Percentiles rank a stretch among this genome's conserved stretches.
phyloP scores from a whole-genome alignment of 1,139 yeast species.

The Debaryomycetaceae sp. region DNA sequence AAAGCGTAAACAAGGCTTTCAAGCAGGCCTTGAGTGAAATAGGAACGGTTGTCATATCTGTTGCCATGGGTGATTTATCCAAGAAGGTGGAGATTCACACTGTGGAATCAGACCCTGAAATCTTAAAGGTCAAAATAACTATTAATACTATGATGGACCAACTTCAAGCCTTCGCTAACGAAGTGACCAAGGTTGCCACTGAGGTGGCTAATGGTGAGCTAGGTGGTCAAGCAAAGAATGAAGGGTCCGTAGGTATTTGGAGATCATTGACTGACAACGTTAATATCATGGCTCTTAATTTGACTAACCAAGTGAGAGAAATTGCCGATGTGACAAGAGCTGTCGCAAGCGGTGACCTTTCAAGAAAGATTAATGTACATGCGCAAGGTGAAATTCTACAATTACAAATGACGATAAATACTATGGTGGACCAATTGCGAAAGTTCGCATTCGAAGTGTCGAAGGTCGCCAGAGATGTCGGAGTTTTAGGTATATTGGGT shows the following conservation, averaged over 20 bases:
- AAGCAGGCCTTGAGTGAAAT: slow-evolving; percentile 74
- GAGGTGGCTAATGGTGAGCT: slow-evolving; percentile 87
- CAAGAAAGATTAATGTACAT: slow-evolving; percentile 74
- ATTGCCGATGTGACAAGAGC: slow-evolving; percentile 87
- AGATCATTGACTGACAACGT: slow-evolving; percentile 79
- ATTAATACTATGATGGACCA: slow-evolving; percentile 89
- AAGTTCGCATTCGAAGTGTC: slow-evolving; percentile 88
- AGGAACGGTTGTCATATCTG: slow-evolving; percentile 78
- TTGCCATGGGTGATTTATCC: slow-evolving; percentile 81
- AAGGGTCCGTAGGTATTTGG: slow-evolving; percentile 86
- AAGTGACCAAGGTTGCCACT: slow-evolving; percentile 81
- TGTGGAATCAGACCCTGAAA: slow-evolving; percentile 72
- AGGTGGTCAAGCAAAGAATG: slow-evolving; percentile 85
- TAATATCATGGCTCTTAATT: slow-evolving; percentile 81
- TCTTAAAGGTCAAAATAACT: slow-evolving; percentile 72
- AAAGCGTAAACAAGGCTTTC: slow-evolving; percentile 70
- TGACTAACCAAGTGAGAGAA: slow-evolving; percentile 80
- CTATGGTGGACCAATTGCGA: slow-evolving; percentile 86
- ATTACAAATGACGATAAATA: slow-evolving; percentile 73
- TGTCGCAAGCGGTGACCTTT: slow-evolving; percentile 75
- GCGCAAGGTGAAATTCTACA: slow-evolving; percentile 83
- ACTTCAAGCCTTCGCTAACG: slow-evolving; percentile 75
- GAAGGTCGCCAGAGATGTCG: slow-evolving; percentile 84
- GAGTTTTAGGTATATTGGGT: slow-evolving; percentile 83
- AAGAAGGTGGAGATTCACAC: slow-evolving; percentile 72